These are phyloP conservation scores for Tetracladium setigerum DNA, from an alignment of 495 filamentous ascomycete species.

Conservation along the genomic window DNA sequence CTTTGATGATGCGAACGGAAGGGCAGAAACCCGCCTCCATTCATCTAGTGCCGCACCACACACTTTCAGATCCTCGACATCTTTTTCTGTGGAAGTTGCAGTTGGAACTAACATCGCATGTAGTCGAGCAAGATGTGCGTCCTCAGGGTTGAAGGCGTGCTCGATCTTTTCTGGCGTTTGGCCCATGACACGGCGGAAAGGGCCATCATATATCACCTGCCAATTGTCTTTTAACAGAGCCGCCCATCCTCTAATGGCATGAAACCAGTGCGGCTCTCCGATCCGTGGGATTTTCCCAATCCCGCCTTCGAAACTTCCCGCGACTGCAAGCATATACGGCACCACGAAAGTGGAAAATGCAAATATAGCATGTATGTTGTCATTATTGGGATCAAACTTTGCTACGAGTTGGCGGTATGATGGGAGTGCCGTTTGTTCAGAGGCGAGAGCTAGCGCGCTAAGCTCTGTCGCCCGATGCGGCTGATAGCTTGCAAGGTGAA, in stretches of 20 bases:
- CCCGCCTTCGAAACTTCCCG: neutral
- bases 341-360: conserved; percentile 22
- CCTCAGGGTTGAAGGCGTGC: conserved; percentile 2
- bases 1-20: conserved; percentile 14
- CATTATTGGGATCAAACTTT: neutral
- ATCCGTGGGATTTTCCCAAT: conserved; percentile 5
- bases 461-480: conserved; percentile 13
- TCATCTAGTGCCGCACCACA: conserved; percentile 6
- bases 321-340: conserved; percentile 16
- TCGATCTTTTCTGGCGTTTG: neutral
- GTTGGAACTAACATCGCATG: neutral
- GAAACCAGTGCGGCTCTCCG: conserved; percentile 12
- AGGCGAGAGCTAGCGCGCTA: neutral
- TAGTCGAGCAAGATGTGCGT: neutral
- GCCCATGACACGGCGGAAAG: neutral
- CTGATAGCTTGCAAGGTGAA: conserved; percentile 32
- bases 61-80: conserved; percentile 18
- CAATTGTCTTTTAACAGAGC: neutral
- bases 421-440: neutral
- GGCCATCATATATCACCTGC: neutral
- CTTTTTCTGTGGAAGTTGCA: conserved; percentile 9
- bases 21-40: conserved; percentile 12
- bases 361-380: conserved; percentile 2
- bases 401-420: conserved; percentile 6
- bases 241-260: conserved; percentile 3